These are phyloP conservation scores for Mycena leptocephala DNA, from an alignment of 768 basidiomycete species.

Conservation along the genomic window DNA sequence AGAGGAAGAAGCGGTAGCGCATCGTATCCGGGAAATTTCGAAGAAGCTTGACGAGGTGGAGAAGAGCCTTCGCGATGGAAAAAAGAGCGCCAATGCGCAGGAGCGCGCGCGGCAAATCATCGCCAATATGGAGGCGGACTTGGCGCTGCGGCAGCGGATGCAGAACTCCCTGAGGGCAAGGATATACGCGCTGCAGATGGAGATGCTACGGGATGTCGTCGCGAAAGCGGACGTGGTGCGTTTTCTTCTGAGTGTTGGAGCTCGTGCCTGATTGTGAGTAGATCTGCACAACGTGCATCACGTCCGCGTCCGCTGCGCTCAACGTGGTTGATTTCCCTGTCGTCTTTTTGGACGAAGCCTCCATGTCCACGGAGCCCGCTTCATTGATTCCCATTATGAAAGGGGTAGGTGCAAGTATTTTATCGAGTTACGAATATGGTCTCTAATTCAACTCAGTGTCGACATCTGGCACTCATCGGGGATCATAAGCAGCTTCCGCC, in stretches of 20 bases:
- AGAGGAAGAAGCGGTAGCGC: constrained; percentile 51
- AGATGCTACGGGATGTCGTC: constrained; percentile 79
- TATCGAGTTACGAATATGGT: constrained; percentile 9
- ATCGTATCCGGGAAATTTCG: constrained; percentile 43
- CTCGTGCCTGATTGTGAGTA: constrained; percentile 44
- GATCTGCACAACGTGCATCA: constrained; percentile 93
- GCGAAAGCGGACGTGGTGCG: constrained; percentile 79
- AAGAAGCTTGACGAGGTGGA: constrained; percentile 43
- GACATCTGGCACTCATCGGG: constrained; percentile 92
- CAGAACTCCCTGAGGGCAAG: constrained; percentile 54
- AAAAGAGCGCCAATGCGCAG: neutral
- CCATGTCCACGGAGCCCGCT: constrained; percentile 96
- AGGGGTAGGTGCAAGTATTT: constrained; percentile 76
- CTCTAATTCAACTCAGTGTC: constrained; percentile 65
- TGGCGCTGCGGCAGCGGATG: constrained; percentile 48
- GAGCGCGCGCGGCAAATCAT: constrained; percentile 11
- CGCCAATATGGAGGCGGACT: constrained; percentile 27
- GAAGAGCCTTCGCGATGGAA: constrained; percentile 52
- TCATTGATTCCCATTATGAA: constrained; percentile 95
- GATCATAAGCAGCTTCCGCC: constrained; percentile 98
- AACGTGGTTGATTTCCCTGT: constrained; percentile 91
- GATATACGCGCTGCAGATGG: constrained; percentile 70
- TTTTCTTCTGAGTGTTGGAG: constrained; percentile 12
- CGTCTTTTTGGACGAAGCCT: constrained; percentile 95
- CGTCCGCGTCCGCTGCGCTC: constrained; percentile 77